phyloP scores from a whole-genome alignment of 2,329 filamentous ascomycete species.

The Colletotrichum cordylinicola region DNA sequence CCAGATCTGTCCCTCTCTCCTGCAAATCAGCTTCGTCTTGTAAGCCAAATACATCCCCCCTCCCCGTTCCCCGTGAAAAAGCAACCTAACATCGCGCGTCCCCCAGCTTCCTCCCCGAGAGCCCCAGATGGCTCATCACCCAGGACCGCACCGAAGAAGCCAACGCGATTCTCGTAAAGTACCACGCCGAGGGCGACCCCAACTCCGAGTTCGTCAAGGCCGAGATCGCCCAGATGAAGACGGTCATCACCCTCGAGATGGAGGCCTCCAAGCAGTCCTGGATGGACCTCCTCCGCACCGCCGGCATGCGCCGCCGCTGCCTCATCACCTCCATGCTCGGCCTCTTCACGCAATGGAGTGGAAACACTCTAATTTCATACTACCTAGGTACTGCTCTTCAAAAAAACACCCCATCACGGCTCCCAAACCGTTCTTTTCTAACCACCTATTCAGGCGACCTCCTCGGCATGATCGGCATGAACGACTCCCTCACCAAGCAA shows the following conservation, averaged over 20 bases:
- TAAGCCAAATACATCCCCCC: conserved; percentile 53
- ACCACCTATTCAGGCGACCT: conserved; percentile 36
- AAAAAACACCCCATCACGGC: not conserved
- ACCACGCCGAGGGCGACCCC: conserved; percentile 57
- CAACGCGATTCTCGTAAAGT: conserved; percentile 38
- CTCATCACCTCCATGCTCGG: conserved; percentile 55
- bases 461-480: conserved; percentile 50
- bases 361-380: conserved; percentile 54
- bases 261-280: conserved; percentile 59
- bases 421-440: not conserved
- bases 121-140: conserved; percentile 38
- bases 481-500: conserved; percentile 42
- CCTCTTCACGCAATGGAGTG: conserved; percentile 60
- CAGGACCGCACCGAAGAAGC: conserved; percentile 37
- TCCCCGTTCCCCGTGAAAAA: conserved; percentile 48
- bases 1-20: conserved; percentile 48
- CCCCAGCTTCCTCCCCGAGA: conserved; percentile 33
- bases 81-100: not conserved
- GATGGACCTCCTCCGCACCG: conserved; percentile 55
- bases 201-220: conserved; percentile 59
- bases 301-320: conserved; percentile 55
- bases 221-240: conserved; percentile 66
- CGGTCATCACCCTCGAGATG: conserved; percentile 60
- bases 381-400: conserved; percentile 38
- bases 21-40: conserved; percentile 46